phyloP scores from a whole-genome alignment of 345 rosid genomes.

The Acer yangbiense region DNA sequence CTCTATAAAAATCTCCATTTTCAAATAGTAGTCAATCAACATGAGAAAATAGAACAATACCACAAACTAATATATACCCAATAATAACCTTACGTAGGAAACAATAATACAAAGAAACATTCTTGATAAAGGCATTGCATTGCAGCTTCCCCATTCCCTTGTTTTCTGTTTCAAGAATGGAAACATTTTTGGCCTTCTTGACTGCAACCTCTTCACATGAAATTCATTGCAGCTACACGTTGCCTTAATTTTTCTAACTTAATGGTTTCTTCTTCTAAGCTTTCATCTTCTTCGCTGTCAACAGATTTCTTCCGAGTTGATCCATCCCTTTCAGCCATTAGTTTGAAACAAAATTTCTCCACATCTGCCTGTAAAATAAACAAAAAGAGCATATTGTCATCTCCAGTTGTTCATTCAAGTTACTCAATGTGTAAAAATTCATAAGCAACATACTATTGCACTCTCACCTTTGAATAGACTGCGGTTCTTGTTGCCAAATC shows the following conservation, averaged over 20 bases:
- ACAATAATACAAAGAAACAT: no score
- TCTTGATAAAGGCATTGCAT: no score
- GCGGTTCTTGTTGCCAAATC: conserved; percentile 30
- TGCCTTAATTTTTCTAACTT: conserved; percentile 10
- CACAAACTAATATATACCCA: no score
- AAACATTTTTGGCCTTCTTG: no score
- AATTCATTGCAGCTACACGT: conserved; percentile 12
- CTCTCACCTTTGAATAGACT: conserved; percentile 15
- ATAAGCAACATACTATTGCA: conserved; percentile 24
- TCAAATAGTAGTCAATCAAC: no score
- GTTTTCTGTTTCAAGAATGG: no score
- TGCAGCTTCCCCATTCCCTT: no score
- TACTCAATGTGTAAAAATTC: conserved; percentile 41
- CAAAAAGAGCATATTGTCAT: conserved; percentile 8
- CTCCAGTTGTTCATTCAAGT: conserved; percentile 26
- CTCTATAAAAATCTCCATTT: no score
- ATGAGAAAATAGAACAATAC: no score
- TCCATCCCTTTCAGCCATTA: conserved; percentile 8
- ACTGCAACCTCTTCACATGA: no score
- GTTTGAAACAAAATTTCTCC: not conserved
- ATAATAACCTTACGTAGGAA: no score
- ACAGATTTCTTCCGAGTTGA: not conserved
- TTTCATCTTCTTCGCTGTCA: conserved; percentile 6
- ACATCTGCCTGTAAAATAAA: conserved; percentile 12
- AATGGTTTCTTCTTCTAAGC: not conserved